Percentiles rank a stretch among this genome's conserved stretches.
Conservation (phyloP, 2,329 filamentous ascomycete genomes). For the Ophiocordyceps camponoti-rufipedis region DNA sequence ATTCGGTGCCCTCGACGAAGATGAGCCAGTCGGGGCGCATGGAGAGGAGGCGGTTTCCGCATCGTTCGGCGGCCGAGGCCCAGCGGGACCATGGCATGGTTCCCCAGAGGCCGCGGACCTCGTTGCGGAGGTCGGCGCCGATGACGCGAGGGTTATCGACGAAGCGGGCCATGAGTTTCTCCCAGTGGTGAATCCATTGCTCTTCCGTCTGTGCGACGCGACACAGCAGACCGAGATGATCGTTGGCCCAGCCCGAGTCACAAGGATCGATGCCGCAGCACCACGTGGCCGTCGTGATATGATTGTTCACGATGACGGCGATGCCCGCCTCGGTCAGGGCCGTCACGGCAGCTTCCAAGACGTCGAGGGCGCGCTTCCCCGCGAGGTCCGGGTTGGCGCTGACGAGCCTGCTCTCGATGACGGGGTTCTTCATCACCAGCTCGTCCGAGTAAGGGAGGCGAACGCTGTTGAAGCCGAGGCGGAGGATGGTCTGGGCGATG, state of each 20-base stretch:
- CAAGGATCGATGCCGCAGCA: constrained; percentile 52
- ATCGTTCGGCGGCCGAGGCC: constrained; percentile 45
- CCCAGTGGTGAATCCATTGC: constrained; percentile 49
- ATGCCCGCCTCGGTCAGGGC: constrained; percentile 43
- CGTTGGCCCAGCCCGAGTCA: constrained; percentile 48
- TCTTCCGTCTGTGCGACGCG: constrained; percentile 44
- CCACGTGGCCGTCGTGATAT: constrained; percentile 52
- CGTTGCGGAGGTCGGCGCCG: constrained; percentile 49
- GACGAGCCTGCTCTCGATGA: constrained; percentile 28
- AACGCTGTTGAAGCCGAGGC: constrained; percentile 52
- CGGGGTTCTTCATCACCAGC: constrained; percentile 41
- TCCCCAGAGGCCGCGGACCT: constrained; percentile 50
- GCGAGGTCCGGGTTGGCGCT: constrained; percentile 41
- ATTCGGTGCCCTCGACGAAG: constrained; percentile 49
- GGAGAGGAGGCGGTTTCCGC: constrained; percentile 38
- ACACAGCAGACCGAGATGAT: constrained; percentile 41
- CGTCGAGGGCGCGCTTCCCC: constrained; percentile 37
- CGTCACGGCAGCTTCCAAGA: constrained; percentile 39
- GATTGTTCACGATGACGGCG: constrained; percentile 50
- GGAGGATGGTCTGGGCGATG: constrained; percentile 40
- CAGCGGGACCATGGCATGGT: constrained; percentile 49
- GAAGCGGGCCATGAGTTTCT: constrained; percentile 41
- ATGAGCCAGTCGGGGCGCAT: constrained; percentile 48
- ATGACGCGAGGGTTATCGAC: constrained; percentile 41
- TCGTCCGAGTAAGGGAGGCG: constrained; percentile 52